Evolutionary conservation across 306 rosid species (phyloP).

Genomic region (Castanea crenata): DNA sequence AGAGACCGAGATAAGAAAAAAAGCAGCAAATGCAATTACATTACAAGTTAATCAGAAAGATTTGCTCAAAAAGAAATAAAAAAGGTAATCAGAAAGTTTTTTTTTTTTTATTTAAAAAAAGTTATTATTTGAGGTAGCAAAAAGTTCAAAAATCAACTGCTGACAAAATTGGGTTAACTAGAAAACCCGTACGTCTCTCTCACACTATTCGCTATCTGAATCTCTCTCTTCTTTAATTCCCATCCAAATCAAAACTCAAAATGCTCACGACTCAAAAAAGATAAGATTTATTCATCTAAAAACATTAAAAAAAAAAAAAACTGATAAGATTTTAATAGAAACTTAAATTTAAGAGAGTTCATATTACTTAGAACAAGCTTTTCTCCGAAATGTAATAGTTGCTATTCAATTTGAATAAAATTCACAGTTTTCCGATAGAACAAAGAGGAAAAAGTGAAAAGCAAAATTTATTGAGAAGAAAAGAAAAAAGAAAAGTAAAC

Average conservation of each 20-base stretch:
- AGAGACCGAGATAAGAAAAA: neutral
- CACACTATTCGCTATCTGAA: neutral
- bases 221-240: neutral
- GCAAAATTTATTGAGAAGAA: neutral
- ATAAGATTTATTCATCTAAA: neutral
- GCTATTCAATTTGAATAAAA: too few species aligned
- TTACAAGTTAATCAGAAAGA: too few species aligned
- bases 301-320: neutral
- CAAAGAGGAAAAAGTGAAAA: neutral
- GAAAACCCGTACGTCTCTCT: neutral
- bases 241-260: slow-evolving; percentile 9
- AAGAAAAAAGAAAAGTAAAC: neutral
- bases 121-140: neutral
- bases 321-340: too few species aligned
- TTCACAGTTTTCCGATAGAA: too few species aligned
- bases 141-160: neutral
- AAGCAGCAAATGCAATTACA: neutral
- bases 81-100: neutral
- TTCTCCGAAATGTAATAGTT: too few species aligned
- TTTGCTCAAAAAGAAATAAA: neutral
- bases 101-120: too few species aligned
- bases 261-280: slow-evolving; percentile 3
- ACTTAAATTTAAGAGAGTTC: neutral
- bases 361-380: too few species aligned
- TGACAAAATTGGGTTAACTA: neutral